Conservation (phyloP, 1,139 yeast genomes). For the Suhomyces terraborum region DNA sequence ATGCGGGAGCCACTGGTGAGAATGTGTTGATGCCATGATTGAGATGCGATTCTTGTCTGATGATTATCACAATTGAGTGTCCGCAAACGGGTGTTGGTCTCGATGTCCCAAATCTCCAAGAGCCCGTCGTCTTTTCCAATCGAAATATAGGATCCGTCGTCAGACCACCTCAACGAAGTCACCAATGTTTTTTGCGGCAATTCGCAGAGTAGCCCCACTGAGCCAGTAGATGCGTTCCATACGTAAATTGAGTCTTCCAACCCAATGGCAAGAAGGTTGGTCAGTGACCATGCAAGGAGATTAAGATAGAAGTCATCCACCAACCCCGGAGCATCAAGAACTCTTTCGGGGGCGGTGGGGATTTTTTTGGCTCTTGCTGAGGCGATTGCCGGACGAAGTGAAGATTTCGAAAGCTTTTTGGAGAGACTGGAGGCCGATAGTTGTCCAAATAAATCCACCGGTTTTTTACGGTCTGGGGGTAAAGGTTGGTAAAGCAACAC, state of each 20-base stretch:
- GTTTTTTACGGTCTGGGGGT: slow-evolving; percentile 73
- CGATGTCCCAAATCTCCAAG: slow-evolving; percentile 94
- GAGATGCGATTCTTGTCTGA: slow-evolving; percentile 72
- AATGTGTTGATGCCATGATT: slow-evolving; percentile 82
- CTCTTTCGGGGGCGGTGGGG: slow-evolving; percentile 89
- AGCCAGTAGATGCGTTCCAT: slow-evolving; percentile 89
- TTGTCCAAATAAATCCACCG: slow-evolving; percentile 50
- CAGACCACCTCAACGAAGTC: slow-evolving; percentile 86
- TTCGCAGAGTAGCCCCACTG: slow-evolving; percentile 71
- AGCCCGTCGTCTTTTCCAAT: slow-evolving; percentile 85
- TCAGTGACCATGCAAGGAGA: slow-evolving; percentile 83
- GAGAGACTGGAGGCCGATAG: slow-evolving; percentile 19
- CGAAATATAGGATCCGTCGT: slow-evolving; percentile 84
- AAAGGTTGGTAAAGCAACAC: slow-evolving; percentile 84
- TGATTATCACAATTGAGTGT: slow-evolving; percentile 72
- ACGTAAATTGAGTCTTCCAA: slow-evolving; percentile 81
- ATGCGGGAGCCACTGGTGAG: slow-evolving; percentile 81
- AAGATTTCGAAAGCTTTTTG: slow-evolving; percentile 14
- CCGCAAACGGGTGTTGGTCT: slow-evolving; percentile 69
- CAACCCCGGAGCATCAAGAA: slow-evolving; percentile 94
- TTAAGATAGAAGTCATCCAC: slow-evolving; percentile 91
- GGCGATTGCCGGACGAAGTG: slow-evolving; percentile 49
- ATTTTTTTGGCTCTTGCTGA: slow-evolving; percentile 66
- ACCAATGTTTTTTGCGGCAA: slow-evolving; percentile 54
- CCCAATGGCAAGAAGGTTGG: slow-evolving; percentile 86